These are phyloP conservation scores for Amanita fuliginea DNA, from an alignment of 768 basidiomycete genomes.

Conservation along the genomic window DNA sequence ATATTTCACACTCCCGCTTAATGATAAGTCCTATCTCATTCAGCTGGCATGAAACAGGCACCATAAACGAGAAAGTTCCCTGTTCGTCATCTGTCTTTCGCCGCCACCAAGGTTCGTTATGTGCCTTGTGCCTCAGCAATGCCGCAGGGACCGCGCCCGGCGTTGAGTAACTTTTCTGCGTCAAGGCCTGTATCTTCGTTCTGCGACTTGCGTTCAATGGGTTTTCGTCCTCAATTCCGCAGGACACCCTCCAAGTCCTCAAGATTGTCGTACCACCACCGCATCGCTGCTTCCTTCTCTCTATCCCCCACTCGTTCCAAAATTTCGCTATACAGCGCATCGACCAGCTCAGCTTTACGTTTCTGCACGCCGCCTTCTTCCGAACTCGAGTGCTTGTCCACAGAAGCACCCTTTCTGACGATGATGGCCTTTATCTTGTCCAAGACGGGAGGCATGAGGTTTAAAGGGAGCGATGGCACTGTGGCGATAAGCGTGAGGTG, in stretches of 20 bases:
- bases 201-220: too few species aligned
- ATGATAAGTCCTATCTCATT: too few species aligned
- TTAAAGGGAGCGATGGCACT: constrained; percentile 48
- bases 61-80: too few species aligned
- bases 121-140: too few species aligned
- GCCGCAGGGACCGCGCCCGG: too few species aligned
- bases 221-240: not conserved
- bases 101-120: too few species aligned
- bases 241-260: not conserved
- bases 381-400: not conserved
- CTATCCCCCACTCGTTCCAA: constrained; percentile 53
- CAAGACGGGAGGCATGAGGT: constrained; percentile 44
- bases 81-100: too few species aligned
- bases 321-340: constrained; percentile 54
- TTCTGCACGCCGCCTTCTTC: constrained; percentile 13
- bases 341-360: constrained; percentile 32
- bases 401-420: constrained; percentile 5
- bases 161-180: too few species aligned
- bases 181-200: too few species aligned
- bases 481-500: constrained; percentile 54
- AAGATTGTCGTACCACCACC: constrained; percentile 60
- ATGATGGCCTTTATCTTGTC: constrained; percentile 32
- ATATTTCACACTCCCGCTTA: too few species aligned
- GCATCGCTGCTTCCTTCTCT: constrained; percentile 56
- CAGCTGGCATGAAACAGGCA: too few species aligned